Conservation (phyloP, 345 rosid genomes). For the Raphanus sativus region DNA sequence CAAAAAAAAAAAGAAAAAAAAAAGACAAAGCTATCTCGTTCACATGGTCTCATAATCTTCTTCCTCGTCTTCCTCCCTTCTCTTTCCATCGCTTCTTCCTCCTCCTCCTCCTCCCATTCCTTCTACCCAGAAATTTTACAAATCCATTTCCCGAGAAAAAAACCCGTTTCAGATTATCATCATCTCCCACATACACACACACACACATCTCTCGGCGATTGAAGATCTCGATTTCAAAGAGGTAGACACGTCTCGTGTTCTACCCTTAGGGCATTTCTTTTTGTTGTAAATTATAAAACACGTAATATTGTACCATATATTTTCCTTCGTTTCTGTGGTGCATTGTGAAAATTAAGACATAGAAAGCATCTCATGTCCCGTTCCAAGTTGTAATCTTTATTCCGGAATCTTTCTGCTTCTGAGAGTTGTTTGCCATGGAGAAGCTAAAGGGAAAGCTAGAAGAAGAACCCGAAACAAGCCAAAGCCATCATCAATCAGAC, state of each 20-base stretch:
- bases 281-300: not conserved
- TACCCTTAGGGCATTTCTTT: constrained; percentile 26
- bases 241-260: constrained; percentile 29
- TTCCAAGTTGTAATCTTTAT: no score
- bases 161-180: constrained; percentile 23
- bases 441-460: constrained; percentile 30
- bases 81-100: constrained; percentile 12
- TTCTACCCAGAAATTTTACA: not conserved
- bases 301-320: not conserved
- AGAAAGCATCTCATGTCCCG: constrained; percentile 4
- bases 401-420: no score
- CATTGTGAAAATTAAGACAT: constrained; percentile 14
- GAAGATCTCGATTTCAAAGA: constrained; percentile 27
- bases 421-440: constrained; percentile 11
- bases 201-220: constrained; percentile 13
- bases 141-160: constrained; percentile 5
- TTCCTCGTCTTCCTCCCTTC: not conserved
- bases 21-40: not conserved
- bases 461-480: constrained; percentile 48
- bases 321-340: not conserved
- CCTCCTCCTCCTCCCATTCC: not conserved
- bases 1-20: not conserved
- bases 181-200: not conserved
- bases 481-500: constrained; percentile 24
- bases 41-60: constrained; percentile 32